Conservation (phyloP, 306 rosid genomes). For the Lithocarpus polystachyus region DNA sequence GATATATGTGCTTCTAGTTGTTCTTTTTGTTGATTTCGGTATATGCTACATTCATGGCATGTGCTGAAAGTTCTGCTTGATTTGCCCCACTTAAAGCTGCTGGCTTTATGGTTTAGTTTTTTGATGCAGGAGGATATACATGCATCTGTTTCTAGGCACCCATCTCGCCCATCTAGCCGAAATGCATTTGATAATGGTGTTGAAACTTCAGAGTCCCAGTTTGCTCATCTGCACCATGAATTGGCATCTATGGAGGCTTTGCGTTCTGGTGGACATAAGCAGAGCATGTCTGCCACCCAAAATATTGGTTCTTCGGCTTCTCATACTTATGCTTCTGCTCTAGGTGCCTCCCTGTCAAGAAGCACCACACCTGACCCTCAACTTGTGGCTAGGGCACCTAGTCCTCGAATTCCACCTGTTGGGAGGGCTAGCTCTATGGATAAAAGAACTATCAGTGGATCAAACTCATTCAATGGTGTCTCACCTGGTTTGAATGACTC, state of each 20-base stretch:
- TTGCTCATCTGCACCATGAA: conserved; percentile 48
- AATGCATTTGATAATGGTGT: conserved; percentile 81
- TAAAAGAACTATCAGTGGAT: conserved; percentile 48
- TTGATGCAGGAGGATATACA: conserved; percentile 74
- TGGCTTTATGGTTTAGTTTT: conserved; percentile 3
- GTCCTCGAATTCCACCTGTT: conserved; percentile 86
- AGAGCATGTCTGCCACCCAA: conserved; percentile 58
- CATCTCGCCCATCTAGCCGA: conserved; percentile 89
- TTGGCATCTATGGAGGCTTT: conserved; percentile 45
- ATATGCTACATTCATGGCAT: neutral
- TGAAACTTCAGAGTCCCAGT: conserved; percentile 51
- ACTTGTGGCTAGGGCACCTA: conserved; percentile 78
- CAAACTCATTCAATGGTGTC: conserved; percentile 31
- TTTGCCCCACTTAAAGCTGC: neutral
- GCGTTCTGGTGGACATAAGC: conserved; percentile 54
- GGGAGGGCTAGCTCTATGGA: conserved; percentile 63
- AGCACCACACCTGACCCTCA: conserved; percentile 97
- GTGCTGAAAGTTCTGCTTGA: neutral
- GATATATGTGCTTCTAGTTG: neutral
- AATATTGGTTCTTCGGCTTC: conserved; percentile 59
- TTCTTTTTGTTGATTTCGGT: neutral
- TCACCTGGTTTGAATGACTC: conserved; percentile 67
- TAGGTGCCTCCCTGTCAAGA: conserved; percentile 84
- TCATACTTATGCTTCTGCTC: conserved; percentile 77
- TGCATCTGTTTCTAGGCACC: conserved; percentile 47